Conservation (phyloP, 495 filamentous ascomycete genomes). For the Clavariopsis aquatica region DNA sequence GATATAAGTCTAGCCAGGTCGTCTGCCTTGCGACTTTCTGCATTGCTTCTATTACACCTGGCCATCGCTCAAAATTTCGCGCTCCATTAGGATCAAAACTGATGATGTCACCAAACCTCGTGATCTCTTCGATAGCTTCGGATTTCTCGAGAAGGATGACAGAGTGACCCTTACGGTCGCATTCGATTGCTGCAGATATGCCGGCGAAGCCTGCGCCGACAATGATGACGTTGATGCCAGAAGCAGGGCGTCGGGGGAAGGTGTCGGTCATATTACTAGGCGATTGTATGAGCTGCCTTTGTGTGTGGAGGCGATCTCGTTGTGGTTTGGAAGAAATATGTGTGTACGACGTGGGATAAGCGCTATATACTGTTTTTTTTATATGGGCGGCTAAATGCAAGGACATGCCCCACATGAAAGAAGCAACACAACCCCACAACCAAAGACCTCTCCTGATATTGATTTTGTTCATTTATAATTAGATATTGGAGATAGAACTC, state of each 20-base stretch:
- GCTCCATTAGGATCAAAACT: conserved; percentile 33
- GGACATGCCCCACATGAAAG: neutral
- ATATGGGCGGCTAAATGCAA: neutral
- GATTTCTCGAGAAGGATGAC: conserved; percentile 24
- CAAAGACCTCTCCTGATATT: neutral
- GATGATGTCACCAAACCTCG: conserved; percentile 31
- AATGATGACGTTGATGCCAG: conserved; percentile 33
- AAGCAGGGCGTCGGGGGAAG: conserved; percentile 24
- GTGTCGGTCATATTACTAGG: conserved; percentile 1
- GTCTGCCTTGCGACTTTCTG: conserved; percentile 27
- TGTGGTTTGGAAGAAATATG: neutral
- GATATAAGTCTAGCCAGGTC: conserved; percentile 40
- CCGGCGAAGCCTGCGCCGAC: conserved; percentile 37
- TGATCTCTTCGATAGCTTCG: conserved; percentile 21
- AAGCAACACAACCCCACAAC: neutral
- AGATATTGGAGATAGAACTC: neutral
- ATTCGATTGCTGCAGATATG: conserved; percentile 37
- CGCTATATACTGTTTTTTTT: neutral
- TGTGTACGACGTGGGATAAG: conserved; percentile 2
- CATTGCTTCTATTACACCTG: conserved; percentile 32
- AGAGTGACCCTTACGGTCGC: conserved; percentile 36
- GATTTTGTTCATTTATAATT: neutral
- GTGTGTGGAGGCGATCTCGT: neutral
- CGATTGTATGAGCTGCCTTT: neutral
- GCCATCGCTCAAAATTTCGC: conserved; percentile 32